Evolutionary conservation across 176 grass and related monocot genomes (phyloP).

Genomic region (Typha latifolia): DNA sequence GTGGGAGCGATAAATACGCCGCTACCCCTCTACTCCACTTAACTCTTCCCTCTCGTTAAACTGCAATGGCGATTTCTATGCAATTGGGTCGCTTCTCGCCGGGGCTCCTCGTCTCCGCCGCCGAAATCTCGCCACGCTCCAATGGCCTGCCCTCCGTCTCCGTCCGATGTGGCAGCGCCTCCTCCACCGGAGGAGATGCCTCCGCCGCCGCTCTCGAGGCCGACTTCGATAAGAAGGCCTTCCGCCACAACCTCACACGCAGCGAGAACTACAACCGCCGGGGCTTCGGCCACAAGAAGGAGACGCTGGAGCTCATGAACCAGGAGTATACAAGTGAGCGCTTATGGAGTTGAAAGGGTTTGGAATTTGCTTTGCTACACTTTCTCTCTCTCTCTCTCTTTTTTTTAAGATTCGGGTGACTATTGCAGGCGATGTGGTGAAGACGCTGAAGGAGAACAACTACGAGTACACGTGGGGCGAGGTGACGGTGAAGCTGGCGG

Average conservation of each 20-base stretch:
- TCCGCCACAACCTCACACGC: constrained; percentile 91
- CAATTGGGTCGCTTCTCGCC: too few species aligned
- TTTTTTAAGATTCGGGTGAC: not conserved
- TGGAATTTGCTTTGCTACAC: too few species aligned
- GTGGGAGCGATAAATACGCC: too few species aligned
- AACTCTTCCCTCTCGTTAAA: too few species aligned
- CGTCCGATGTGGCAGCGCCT: constrained; percentile 54
- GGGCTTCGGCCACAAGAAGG: constrained; percentile 93
- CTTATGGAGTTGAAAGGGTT: too few species aligned
- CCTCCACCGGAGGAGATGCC: not conserved
- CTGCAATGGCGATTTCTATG: too few species aligned
- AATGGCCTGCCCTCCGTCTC: constrained; percentile 10
- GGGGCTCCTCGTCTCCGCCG: constrained; percentile 33
- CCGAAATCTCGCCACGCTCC: constrained; percentile 2
- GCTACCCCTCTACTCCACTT: too few species aligned
- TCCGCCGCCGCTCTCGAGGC: constrained; percentile 35
- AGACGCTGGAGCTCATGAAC: constrained; percentile 90
- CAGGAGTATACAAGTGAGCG: constrained; percentile 80
- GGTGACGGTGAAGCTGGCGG: constrained; percentile 74
- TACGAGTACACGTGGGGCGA: constrained; percentile 62
- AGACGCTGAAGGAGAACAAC: constrained; percentile 86
- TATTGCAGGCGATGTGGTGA: constrained; percentile 63
- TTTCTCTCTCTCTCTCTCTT: too few species aligned
- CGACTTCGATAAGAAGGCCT: constrained; percentile 95
- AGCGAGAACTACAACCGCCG: constrained; percentile 96